Base-by-base conservation (phyloP, 129 eudicot genomes). In the Calendula officinalis region DNA sequence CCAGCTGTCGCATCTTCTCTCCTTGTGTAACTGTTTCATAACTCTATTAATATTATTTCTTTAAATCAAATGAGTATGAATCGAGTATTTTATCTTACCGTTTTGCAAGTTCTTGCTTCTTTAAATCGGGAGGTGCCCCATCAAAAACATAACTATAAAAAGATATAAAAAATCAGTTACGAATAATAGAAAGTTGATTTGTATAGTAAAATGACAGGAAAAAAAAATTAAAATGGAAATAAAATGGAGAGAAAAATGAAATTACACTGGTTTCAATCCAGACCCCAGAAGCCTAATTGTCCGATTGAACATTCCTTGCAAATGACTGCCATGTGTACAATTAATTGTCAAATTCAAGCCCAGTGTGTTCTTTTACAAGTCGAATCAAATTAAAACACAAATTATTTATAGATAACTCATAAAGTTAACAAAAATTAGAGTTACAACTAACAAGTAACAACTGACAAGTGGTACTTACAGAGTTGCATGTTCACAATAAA, bases 211-310 rank as follows among this genome's bases (percentile, higher is more conserved):
- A 30, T n/a, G 42, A 55, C 8, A n/a, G 32, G 52, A 7, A 72
- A 27, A n/a, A n/a, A 38, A 67, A 46, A 68, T 32, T 7, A 9
- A 61, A 37, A 12, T 1, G 36, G 6, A 68, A 32, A n/a, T 11
- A 14, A 67, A 4, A 48, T 41, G 22, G 12, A 9, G 56, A 47
- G 35, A 6, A 34, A 34, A 69, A 38, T 0, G 48, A 54, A 76
- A 16, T 78, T 88, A 91, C 95, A 88, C 91, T 56, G 98, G 98
- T 88, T 91, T 91, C 41, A 91, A 71, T 77, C 98, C 98, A 66
- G 98, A 83, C 75, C 85, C 98, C 73, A 91, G 70, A 70, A 91
- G 95, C 72, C 96, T 85, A 68, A 91, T 85, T 2, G 98, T 91
- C 75, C 96, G 83, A 47, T 80, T 73, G 67, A 92, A 88, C 99